Base-by-base conservation (phyloP, 371 early-diverging fungal species). In the Vittaforma corneae region DNA sequence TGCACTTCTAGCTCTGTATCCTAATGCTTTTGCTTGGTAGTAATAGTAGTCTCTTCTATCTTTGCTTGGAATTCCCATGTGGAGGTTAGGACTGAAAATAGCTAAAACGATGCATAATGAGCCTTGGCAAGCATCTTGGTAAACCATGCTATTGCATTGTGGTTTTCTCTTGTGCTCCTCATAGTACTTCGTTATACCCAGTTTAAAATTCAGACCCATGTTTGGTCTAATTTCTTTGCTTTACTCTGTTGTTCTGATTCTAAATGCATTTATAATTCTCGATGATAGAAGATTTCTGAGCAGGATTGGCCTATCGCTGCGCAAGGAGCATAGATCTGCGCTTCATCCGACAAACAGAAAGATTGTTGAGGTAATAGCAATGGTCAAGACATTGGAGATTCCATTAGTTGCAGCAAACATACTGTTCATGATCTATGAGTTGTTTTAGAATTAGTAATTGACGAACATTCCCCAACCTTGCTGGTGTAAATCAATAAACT, bases 11-110 rank as follows among this genome's bases (percentile, higher is more conserved):
- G 78, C 78, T 34, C 78, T 67, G 60, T 76, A 78, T 9, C 68
- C 72, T 42, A 67, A 60, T 26, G 58, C 50, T 48, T 78, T 78
- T 2, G 76, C 64, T 40, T 44, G 42, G 33, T 65, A 67, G 62
- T 81, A 91, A 78, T 91, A 93, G 33, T 91, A 85, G 81, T 97
- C 97, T 70, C 93, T 86, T 78, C 91, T 90, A 70, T 89, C 89
- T 74, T 89, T 90, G 55, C 87, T 86, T 6, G 85, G 82, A 80
- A 86, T 86, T 58, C 87, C 88, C 89, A 87, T 85, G 24, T 29
- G 48, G 6, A 32, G 22, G 35, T n/a, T n/a, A n/a, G n/a, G n/a
- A n/a, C n/a, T n/a, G n/a, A n/a, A n/a, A n/a, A n/a, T n/a, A n/a
- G n/a, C n/a, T n/a, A n/a, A n/a, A n/a, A n/a, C n/a, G n/a, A n/a